Conservation (phyloP, 1,139 yeast genomes). For the Sugiyamaella sp. region DNA sequence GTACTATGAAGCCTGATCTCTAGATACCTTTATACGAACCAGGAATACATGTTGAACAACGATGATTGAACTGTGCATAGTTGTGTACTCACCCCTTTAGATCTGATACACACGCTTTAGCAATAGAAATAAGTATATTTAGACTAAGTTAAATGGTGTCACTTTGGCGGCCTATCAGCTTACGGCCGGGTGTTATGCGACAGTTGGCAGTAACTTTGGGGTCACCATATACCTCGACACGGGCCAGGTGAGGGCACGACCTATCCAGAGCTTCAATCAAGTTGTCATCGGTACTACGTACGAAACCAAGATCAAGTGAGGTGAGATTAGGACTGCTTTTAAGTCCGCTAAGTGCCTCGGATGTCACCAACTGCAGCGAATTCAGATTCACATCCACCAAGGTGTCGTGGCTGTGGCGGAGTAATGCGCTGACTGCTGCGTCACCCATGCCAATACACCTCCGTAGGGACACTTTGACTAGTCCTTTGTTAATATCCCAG, state of each 20-base stretch:
- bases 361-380: slow-evolving; percentile 63
- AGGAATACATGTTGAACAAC: too few relatives aligned
- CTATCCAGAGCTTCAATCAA: slow-evolving; percentile 56
- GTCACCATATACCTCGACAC: slow-evolving; percentile 79
- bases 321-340: slow-evolving; percentile 61
- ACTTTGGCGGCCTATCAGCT: slow-evolving; percentile 77
- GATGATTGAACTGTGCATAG: too few relatives aligned
- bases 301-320: slow-evolving; percentile 73
- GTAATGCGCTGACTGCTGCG: slow-evolving; percentile 58
- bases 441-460: slow-evolving; percentile 71
- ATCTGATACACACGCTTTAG: slow-evolving; percentile 45
- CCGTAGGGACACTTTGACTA: slow-evolving; percentile 61
- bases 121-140: background rate
- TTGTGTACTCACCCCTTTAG: slow-evolving; percentile 69
- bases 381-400: slow-evolving; percentile 71
- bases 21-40: too few relatives aligned
- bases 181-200: slow-evolving; percentile 53
- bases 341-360: slow-evolving; percentile 50
- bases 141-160: slow-evolving; percentile 50
- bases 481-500: slow-evolving; percentile 59
- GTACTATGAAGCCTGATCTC: too few relatives aligned
- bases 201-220: slow-evolving; percentile 61
- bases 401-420: slow-evolving; percentile 66
- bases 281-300: slow-evolving; percentile 69
- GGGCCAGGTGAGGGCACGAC: slow-evolving; percentile 60